Evolutionary conservation across 805 yeast species (phyloP), one percentile per base, ranked within the genome.

Genomic region (Pachysolen tannophilus): DNA sequence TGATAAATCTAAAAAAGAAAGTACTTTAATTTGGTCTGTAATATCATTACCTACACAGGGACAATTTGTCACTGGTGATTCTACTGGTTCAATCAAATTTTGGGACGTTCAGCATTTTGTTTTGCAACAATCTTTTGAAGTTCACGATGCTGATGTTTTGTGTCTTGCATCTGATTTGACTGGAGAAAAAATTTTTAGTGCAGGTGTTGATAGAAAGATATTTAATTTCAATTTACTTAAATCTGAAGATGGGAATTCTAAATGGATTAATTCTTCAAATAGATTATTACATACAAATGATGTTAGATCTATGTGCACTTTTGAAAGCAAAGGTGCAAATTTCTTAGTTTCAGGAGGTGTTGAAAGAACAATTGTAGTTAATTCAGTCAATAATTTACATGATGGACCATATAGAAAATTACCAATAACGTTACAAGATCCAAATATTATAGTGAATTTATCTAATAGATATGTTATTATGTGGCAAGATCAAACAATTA

Each of bases 41-140:
- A 47, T 69, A 30, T 77, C 78, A 21, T 60, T 88, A 39, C 76
- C 81, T 5, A 53, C 63, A 28, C 70, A 72, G 33, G 66, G 74
- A 36, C 94, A 86, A 54, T 70, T 92, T 39, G 94, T 85, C n/a
- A 77, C 87, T 41, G 98, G 97, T 36, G 99, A 92, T 60, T 87
- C 97, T 5, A 90, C 97, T 1, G 99, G 99, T 2, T 69, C 83
- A 7, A 74, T 92, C 34, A 90, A 90, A 57, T 72, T 92, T 44
- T 92, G 99, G 99, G 95, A 90, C 49, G 65, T 81, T 43, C 69
- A 73, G 32, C 79, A 75, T 45, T 78, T 77, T 45, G 78, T 95
- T 1, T 62, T 92, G 40, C 65, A 75, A 34, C 97, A 90, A 56
- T 75, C 82, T 17, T 87, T 86, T 56, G 72, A 75, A 44, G 75